Conservation (phyloP, 1,139 yeast species). For the Pichia sp. region DNA sequence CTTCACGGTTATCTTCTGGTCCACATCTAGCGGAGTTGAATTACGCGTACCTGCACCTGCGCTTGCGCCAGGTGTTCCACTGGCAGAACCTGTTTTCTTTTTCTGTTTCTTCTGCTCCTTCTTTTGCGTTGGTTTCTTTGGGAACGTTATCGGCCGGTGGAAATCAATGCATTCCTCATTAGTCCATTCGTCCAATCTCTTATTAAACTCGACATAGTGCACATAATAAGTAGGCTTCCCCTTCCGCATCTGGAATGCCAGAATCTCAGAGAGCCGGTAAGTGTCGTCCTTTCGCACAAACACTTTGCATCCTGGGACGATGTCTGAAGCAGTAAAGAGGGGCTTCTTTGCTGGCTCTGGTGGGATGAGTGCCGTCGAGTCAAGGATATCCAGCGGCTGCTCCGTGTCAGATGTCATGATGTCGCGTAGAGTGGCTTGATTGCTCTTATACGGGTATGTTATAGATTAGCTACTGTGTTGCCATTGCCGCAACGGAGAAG, state of each 20-base stretch:
- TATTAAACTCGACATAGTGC: constrained; percentile 90
- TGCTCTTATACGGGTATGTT: too few species aligned
- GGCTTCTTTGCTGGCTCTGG: constrained; percentile 23
- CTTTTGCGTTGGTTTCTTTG: constrained; percentile 43
- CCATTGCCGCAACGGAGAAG: too few species aligned
- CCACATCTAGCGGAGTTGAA: constrained; percentile 5
- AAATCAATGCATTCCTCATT: constrained; percentile 63
- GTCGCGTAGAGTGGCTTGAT: too few species aligned
- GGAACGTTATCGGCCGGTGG: constrained; percentile 58
- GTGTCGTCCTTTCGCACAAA: constrained; percentile 78
- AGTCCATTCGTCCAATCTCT: constrained; percentile 94
- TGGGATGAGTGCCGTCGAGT: constrained; percentile 23
- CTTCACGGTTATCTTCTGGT: constrained; percentile 7
- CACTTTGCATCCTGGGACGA: constrained; percentile 70
- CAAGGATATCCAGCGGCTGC: constrained; percentile 22
- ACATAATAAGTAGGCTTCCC: constrained; percentile 81
- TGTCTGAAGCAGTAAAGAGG: constrained; percentile 36
- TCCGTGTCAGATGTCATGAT: constrained; percentile 27
- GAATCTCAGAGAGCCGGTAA: constrained; percentile 73
- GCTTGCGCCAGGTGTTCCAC: constrained; percentile 10
- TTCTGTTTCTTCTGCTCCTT: constrained; percentile 42
- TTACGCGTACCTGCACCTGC: constrained; percentile 5
- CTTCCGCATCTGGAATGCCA: constrained; percentile 69
- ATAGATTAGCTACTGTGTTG: too few species aligned
- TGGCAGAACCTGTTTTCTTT: constrained; percentile 27